These are phyloP conservation scores for Aspergillus viridinutans DNA, from an alignment of 2,329 filamentous ascomycete species.

Conservation along the genomic window DNA sequence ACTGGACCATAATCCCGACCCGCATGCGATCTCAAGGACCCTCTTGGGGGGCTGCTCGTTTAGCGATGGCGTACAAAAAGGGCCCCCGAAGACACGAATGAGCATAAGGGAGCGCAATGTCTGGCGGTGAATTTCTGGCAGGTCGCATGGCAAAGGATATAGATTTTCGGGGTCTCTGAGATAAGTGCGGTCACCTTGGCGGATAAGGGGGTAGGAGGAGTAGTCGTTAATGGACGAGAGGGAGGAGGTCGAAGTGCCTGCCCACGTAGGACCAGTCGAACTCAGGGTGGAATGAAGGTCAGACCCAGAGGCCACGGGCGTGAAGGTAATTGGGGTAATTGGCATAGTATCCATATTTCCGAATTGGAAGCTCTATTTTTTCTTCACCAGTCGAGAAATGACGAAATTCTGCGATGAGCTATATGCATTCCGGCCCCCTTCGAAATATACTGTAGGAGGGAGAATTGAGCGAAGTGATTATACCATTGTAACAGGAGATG, in stretches of 20 bases:
- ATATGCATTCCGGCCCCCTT: not conserved
- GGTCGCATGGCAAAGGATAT: conserved; percentile 86
- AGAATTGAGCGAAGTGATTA: not conserved
- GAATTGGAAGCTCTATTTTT: conserved; percentile 11
- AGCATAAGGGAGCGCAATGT: conserved; percentile 77
- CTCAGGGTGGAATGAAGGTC: conserved; percentile 32
- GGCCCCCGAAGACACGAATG: conserved; percentile 74
- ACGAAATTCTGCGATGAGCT: conserved; percentile 3
- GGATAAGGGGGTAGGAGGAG: conserved; percentile 56
- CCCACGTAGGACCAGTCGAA: conserved; percentile 25
- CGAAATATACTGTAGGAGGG: conserved; percentile 10
- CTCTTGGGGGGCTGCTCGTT: conserved; percentile 65
- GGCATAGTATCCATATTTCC: conserved; percentile 29
- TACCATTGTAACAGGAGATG: not conserved
- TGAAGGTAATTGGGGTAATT: conserved; percentile 16
- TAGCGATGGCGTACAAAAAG: conserved; percentile 68
- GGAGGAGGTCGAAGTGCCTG: conserved; percentile 34
- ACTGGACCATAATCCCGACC: conserved; percentile 83
- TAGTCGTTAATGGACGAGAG: conserved; percentile 36
- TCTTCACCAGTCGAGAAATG: conserved; percentile 12
- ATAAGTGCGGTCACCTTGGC: conserved; percentile 77
- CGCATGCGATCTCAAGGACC: conserved; percentile 83
- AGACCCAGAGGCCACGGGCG: conserved; percentile 27
- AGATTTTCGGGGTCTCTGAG: conserved; percentile 66
- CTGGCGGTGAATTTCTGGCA: conserved; percentile 82